These are phyloP conservation scores for Paecilomyces fulvus DNA, from an alignment of 2,329 filamentous ascomycete genomes.

Conservation along the genomic window DNA sequence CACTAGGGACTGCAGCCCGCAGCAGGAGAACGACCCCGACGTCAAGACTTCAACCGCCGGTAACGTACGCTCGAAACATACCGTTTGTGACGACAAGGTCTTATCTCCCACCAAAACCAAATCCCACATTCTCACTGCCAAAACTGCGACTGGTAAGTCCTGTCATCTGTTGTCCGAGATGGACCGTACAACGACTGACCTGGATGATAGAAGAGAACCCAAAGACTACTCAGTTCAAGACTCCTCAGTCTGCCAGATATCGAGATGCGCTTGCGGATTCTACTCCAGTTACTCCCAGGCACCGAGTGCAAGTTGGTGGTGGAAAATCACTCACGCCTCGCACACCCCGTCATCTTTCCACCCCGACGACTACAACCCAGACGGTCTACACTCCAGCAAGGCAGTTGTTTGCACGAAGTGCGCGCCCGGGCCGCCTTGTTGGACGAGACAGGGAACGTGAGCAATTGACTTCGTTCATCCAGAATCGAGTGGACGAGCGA, in stretches of 20 bases:
- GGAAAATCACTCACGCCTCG: constrained; percentile 68
- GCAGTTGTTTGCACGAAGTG: constrained; percentile 75
- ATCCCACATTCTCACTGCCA: constrained; percentile 33
- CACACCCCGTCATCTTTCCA: constrained; percentile 68
- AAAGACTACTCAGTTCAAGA: constrained; percentile 35
- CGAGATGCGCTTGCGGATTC: constrained; percentile 67
- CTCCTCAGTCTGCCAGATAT: constrained; percentile 49
- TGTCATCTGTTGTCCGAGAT: neutral
- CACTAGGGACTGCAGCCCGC: constrained; percentile 19
- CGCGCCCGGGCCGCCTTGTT: constrained; percentile 64
- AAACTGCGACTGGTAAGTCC: constrained; percentile 28
- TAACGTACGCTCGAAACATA: constrained; percentile 42
- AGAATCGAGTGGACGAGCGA: constrained; percentile 50
- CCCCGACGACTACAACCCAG: constrained; percentile 52
- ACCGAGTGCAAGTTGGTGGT: constrained; percentile 63
- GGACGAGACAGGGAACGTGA: constrained; percentile 63
- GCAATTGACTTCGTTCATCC: constrained; percentile 62
- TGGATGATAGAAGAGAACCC: constrained; percentile 35
- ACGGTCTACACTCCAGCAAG: constrained; percentile 83
- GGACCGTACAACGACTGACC: neutral
- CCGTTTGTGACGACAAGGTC: constrained; percentile 32
- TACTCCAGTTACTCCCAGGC: constrained; percentile 69
- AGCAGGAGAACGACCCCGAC: constrained; percentile 20
- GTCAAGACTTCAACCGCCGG: constrained; percentile 16
- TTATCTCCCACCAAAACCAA: constrained; percentile 41